Percentiles rank a stretch among this genome's conserved stretches.
Conservation (phyloP, 163 green algal genomes). For the Chlamydomonas reinhardtii region DNA sequence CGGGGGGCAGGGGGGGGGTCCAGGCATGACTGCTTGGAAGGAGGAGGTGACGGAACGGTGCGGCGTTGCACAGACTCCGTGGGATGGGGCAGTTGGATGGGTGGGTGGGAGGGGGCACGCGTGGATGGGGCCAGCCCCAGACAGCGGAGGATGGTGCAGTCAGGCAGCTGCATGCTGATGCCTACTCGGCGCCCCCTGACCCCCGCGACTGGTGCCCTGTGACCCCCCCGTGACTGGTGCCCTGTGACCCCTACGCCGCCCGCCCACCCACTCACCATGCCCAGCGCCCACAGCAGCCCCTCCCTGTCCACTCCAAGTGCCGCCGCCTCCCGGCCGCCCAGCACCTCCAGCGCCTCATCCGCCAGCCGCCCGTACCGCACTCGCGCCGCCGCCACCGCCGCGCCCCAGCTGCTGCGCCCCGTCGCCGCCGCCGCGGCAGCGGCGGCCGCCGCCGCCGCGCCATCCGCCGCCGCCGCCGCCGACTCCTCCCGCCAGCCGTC, state of each 20-base stretch:
- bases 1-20: background rate
- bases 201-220: no score
- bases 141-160: no score
- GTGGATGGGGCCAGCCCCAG: no score
- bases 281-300: slow-evolving; percentile 45
- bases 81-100: no score
- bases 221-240: background rate
- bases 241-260: no score
- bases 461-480: background rate
- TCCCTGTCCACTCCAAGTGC: slow-evolving; percentile 16
- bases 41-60: no score
- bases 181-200: no score
- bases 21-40: background rate
- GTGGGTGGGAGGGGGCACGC: no score
- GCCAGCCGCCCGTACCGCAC: slow-evolving; percentile 7
- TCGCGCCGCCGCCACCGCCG: slow-evolving; percentile 14
- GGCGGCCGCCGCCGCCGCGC: background rate
- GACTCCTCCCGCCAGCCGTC: no score
- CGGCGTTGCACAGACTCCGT: background rate
- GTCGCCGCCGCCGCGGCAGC: background rate
- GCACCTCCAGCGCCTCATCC: slow-evolving; percentile 26
- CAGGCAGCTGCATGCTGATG: no score
- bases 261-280: slow-evolving; percentile 9
- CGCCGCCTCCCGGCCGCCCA: background rate
- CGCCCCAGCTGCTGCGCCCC: background rate